Conservation (phyloP, 805 yeast species). For the Metschnikowia vanudenii region DNA sequence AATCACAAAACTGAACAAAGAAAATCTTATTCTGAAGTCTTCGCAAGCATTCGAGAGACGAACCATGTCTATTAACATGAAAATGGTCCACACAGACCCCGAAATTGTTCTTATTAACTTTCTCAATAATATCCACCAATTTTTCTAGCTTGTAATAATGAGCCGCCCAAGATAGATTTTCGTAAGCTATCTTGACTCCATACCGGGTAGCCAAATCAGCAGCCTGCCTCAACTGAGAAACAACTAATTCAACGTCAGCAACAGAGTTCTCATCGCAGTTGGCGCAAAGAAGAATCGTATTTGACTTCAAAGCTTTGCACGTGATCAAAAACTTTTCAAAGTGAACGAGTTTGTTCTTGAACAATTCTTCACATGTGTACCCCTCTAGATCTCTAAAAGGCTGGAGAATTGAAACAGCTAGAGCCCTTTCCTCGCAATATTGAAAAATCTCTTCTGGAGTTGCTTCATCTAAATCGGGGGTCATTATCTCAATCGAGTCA, state of each 20-base stretch:
- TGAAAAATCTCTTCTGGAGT: constrained; percentile 8
- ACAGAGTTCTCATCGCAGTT: constrained; percentile 14
- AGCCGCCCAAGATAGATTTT: constrained; percentile 27
- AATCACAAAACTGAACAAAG: constrained; percentile 28
- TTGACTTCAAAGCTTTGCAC: constrained; percentile 11
- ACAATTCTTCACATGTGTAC: constrained; percentile 4
- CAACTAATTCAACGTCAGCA: constrained; percentile 9
- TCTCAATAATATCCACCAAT: constrained; percentile 18
- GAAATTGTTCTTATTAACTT: constrained; percentile 24
- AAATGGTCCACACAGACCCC: constrained; percentile 29
- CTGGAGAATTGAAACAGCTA: constrained; percentile 15
- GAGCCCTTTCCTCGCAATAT: constrained; percentile 6
- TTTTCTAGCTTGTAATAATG: constrained; percentile 19
- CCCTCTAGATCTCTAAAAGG: constrained; percentile 22
- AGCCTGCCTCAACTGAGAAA: constrained; percentile 16
- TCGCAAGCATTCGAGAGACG: neutral
- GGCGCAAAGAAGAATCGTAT: constrained; percentile 15
- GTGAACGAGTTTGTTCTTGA: constrained; percentile 9
- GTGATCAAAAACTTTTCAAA: constrained; percentile 11
- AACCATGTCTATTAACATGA: constrained; percentile 19
- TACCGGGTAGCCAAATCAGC: constrained; percentile 15
- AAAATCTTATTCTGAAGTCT: constrained; percentile 20
- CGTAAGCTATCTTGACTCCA: constrained; percentile 26
- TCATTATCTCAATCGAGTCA: constrained; percentile 18
- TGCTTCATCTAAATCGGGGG: constrained; percentile 8